Conservation (phyloP, 106 monocot species). For the Iris macrosiphon region DNA sequence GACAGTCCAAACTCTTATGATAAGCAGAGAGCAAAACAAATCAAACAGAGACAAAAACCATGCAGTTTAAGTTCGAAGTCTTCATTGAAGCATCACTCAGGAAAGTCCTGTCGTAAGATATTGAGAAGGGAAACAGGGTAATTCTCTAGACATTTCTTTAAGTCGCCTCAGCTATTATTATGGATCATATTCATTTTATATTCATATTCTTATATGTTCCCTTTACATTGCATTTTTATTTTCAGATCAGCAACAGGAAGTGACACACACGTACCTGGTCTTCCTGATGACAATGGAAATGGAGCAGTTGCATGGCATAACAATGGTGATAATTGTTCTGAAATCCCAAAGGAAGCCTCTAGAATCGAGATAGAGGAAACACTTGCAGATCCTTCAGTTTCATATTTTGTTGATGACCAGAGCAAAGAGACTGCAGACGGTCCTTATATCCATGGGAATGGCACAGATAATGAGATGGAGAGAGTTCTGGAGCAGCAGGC, state of each 20-base stretch:
- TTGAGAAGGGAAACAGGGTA: slow-evolving; percentile 43
- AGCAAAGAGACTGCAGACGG: slow-evolving; percentile 7
- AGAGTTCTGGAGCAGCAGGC: slow-evolving; percentile 73
- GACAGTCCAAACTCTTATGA: slow-evolving; percentile 33
- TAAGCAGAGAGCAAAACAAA: slow-evolving; percentile 48
- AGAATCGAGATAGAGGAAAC: slow-evolving; percentile 6
- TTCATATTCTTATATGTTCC: too few species aligned
- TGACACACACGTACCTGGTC: slow-evolving; percentile 13
- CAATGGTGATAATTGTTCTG: slow-evolving; percentile 15
- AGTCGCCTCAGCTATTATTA: too few species aligned
- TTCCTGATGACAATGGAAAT: slow-evolving; percentile 16
- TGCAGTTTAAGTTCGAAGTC: slow-evolving; percentile 25
- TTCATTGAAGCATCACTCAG: slow-evolving; percentile 47
- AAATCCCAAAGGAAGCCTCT: slow-evolving; percentile 17
- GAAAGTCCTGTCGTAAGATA: slow-evolving; percentile 80
- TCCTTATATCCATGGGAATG: slow-evolving; percentile 14
- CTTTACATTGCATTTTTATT: background rate
- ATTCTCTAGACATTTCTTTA: background rate
- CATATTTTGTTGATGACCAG: slow-evolving; percentile 14
- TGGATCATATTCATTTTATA: too few species aligned
- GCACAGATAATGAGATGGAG: slow-evolving; percentile 57
- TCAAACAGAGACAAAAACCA: slow-evolving; percentile 35
- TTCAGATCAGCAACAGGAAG: slow-evolving; percentile 28
- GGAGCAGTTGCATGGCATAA: background rate
- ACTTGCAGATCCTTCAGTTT: background rate